Evolutionary conservation across 2,329 filamentous ascomycete species (phyloP).

Genomic region (Arachnomyces sp.): DNA sequence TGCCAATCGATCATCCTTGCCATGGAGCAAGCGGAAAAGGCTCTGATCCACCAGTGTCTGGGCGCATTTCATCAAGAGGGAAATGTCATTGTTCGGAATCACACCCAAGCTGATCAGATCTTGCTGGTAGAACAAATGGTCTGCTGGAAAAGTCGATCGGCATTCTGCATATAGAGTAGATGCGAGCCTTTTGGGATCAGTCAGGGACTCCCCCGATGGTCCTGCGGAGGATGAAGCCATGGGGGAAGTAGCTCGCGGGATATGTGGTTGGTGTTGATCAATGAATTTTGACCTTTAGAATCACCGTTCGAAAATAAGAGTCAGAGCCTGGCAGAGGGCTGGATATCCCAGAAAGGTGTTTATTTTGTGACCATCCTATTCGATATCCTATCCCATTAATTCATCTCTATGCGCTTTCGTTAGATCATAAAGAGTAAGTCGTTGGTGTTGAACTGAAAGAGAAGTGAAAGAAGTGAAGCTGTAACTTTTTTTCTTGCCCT

Average conservation of each 20-base stretch:
- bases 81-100: conserved; percentile 36
- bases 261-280: conserved; percentile 10
- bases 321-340: conserved; percentile 16
- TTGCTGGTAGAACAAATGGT: conserved; percentile 41
- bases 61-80: conserved; percentile 36
- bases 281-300: conserved; percentile 6
- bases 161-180: conserved; percentile 41
- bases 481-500: no score
- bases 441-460: no score
- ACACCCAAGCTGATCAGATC: conserved; percentile 37
- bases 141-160: conserved; percentile 29
- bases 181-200: conserved; percentile 31
- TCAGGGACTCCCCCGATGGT: conserved; percentile 19
- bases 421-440: no score
- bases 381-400: no score
- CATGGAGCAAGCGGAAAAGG: conserved; percentile 39
- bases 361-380: no score
- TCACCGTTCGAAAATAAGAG: conserved; percentile 14
- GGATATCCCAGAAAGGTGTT: no score
- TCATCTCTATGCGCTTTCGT: no score
- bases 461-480: no score
- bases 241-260: conserved; percentile 2
- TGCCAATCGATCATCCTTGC: conserved; percentile 35
- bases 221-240: conserved; percentile 24
- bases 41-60: conserved; percentile 40